These are phyloP conservation scores for Populus deltoides DNA, from an alignment of 345 rosid genomes.

Conservation along the genomic window DNA sequence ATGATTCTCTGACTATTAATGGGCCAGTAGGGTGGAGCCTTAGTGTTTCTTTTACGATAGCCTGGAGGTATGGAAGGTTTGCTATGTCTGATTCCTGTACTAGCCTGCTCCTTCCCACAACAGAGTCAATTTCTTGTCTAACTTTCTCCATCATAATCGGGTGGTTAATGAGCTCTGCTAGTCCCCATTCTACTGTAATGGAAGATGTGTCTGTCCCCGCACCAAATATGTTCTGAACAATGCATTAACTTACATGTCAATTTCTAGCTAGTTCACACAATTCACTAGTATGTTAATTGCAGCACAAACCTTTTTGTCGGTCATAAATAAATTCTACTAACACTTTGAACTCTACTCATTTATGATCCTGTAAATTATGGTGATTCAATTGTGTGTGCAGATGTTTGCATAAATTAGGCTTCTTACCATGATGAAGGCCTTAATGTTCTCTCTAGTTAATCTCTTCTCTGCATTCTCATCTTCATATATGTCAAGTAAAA, in stretches of 20 bases:
- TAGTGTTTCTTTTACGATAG: conserved; percentile 57
- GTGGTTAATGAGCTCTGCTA: conserved; percentile 66
- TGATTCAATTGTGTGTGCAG: neutral
- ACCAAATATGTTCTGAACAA: conserved; percentile 44
- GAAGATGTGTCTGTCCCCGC: conserved; percentile 58
- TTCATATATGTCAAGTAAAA: conserved; percentile 60
- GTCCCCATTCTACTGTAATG: conserved; percentile 61
- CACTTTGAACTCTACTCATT: neutral
- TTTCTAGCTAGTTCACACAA: neutral
- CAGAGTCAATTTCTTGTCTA: conserved; percentile 47
- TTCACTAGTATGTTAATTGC: neutral
- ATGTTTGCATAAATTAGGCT: neutral
- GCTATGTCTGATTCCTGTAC: conserved; percentile 56
- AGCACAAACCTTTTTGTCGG: neutral
- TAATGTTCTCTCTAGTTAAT: conserved; percentile 63
- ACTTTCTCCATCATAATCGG: conserved; percentile 60
- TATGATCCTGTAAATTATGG: neutral
- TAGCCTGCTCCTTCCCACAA: conserved; percentile 48
- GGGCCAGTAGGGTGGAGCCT: conserved; percentile 65
- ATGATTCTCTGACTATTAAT: conserved; percentile 16
- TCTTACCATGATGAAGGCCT: conserved; percentile 73
- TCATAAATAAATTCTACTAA: neutral
- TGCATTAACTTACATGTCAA: neutral
- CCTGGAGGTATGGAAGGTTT: conserved; percentile 59
- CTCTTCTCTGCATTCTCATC: conserved; percentile 58